Conservation (phyloP, 176 grass and related monocot species). For the Tuctoria greenei region DNA sequence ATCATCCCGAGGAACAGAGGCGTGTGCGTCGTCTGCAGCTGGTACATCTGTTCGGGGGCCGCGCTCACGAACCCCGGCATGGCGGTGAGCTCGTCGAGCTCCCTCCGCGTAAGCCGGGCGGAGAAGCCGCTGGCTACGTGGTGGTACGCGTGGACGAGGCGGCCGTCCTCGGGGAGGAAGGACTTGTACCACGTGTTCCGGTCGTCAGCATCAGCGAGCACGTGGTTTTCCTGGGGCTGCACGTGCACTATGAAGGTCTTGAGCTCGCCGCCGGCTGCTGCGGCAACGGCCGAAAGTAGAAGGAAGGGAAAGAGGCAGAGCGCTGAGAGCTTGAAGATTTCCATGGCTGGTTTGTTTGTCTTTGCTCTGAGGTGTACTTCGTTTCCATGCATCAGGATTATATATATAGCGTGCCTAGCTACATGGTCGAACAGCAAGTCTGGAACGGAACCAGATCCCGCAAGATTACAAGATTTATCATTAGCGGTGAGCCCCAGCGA, state of each 20-base stretch:
- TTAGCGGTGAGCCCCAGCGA: not conserved
- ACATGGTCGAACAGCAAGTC: not conserved
- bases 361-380: not conserved
- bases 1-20: constrained; percentile 60
- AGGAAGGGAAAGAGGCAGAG: constrained; percentile 20
- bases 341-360: constrained; percentile 21
- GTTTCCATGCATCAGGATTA: not conserved
- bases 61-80: constrained; percentile 52
- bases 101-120: constrained; percentile 35
- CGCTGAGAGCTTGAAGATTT: not conserved
- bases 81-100: constrained; percentile 34
- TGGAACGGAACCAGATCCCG: not conserved
- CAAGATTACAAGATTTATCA: not conserved
- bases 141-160: constrained; percentile 53
- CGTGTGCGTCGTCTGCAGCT: constrained; percentile 56
- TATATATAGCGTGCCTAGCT: not conserved
- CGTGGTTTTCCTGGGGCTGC: constrained; percentile 6
- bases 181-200: constrained; percentile 43
- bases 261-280: not conserved
- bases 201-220: constrained; percentile 25
- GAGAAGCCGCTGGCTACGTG: constrained; percentile 64
- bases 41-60: constrained; percentile 16
- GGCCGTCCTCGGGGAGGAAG: constrained; percentile 38
- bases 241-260: constrained; percentile 44
- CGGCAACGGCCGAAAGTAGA: not conserved